Conservation (phyloP, 768 basidiomycete species). For the Lactifluus volemus region DNA sequence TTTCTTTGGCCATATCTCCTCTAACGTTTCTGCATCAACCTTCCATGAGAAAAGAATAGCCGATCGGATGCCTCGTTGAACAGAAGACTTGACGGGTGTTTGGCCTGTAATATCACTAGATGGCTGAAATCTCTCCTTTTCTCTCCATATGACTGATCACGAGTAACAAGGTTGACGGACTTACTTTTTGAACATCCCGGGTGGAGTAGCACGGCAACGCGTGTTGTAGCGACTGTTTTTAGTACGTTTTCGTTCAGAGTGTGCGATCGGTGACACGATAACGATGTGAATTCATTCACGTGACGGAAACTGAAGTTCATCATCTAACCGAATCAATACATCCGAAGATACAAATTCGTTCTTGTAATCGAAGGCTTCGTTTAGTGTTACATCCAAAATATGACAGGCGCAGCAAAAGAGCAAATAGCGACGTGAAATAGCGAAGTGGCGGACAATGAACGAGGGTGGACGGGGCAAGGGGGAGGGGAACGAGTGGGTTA, state of each 20-base stretch:
- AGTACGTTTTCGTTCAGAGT: not conserved
- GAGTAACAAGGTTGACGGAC: not conserved
- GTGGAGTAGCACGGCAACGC: not conserved
- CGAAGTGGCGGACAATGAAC: constrained; percentile 3
- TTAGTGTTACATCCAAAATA: constrained; percentile 18
- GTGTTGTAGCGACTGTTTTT: not conserved
- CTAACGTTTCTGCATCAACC: constrained; percentile 70
- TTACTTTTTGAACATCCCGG: constrained; percentile 74
- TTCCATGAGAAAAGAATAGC: constrained; percentile 77
- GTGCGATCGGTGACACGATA: not conserved
- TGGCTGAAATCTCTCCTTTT: constrained; percentile 48
- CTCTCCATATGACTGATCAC: not conserved
- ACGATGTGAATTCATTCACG: not conserved
- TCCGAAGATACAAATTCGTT: constrained; percentile 22
- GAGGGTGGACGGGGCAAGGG: not conserved
- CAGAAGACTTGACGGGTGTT: constrained; percentile 87
- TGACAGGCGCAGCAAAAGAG: constrained; percentile 15
- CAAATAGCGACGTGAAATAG: constrained; percentile 18
- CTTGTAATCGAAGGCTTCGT: constrained; percentile 10
- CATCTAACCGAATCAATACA: constrained; percentile 12
- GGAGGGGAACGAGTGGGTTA: constrained; percentile 5
- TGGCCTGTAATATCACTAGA: constrained; percentile 81
- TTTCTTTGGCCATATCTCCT: constrained; percentile 98
- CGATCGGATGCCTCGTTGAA: constrained; percentile 81
- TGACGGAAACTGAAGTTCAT: not conserved